Evolutionary conservation across 2,329 filamentous ascomycete species (phyloP), one percentile per base, ranked within the genome.

Genomic region (Fonsecaea monophora): DNA sequence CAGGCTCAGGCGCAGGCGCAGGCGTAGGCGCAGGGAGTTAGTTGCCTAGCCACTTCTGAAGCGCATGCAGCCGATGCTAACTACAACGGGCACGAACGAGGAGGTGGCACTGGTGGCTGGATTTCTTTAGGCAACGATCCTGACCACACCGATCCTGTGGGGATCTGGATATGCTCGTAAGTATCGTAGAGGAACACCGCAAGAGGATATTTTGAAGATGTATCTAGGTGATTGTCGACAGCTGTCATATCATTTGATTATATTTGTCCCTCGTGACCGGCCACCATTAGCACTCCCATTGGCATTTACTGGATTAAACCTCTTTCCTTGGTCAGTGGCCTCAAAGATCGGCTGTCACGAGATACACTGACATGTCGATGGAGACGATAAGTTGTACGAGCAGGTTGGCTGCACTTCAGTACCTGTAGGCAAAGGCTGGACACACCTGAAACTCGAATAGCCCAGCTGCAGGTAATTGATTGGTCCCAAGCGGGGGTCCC

Each of bases 41-140:
- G 45, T 25, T 13, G 9, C 6, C 53, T 55, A 55, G 53, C 53
- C 53, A 30, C 34, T 55, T 55, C 53, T 35, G 53, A 55, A 6
- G 3, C 9, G n/a, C 53, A 21, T 13, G 21, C 45, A 25, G 45
- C 18, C 12, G 9, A 25, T 25, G 21, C 45, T 50, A 50, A 50
- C 45, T 25, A 13, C 2, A 50, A 25, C 21, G 18, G 40, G 40
- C 40, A 42, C 15, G 13, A n/a, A 42, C 40, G 40, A n/a, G 45
- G 45, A 50, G 25, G 25, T 25, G 25, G 25, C 25, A 25, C 25
- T 25, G 45, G 45, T 25, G 45, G 21, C 45, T 50, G 45, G 25
- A 12, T 50, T 50, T 21, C 9, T n/a, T 25, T 50, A 21, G 42
- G 45, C 21, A 25, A 25, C 25, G 25, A 25, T 25, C 3, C 3